Base-by-base conservation (phyloP, 2,329 filamentous ascomycete species). In the Aaosphaeria pasadenensis region DNA sequence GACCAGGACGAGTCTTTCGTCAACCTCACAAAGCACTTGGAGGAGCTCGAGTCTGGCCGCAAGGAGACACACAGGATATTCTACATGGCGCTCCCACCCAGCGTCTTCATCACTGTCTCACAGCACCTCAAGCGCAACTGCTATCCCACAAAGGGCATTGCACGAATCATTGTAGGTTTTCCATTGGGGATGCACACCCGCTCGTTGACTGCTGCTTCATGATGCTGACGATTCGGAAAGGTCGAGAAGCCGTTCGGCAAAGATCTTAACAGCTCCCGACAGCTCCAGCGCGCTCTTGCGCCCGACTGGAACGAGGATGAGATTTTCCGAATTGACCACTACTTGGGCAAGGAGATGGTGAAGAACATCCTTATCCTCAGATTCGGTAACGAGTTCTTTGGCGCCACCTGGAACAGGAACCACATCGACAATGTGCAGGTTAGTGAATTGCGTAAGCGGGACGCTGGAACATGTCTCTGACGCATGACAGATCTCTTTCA, bases 221-320 rank as follows among this genome's bases (percentile, higher is more conserved):
- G 17, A 24, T 24, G 17, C 17, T 24, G 17, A 24, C 17, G 17
- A 9, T n/a, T 36, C 33, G 33, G 11, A 46, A 30, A 94, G 90
- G 90, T 99, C 58, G 94, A 99, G 85, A 99, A 99, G 79, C 94
- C 95, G 29, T 99, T 99, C 68, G 94, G 95, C 62, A 97, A 97
- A 78, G 94, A 99, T 71, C 83, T 99, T 53, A 85, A 82, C 48
- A 96, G 91, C 77, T 97, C 94, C 46, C 86, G 94, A 51, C 90
- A 96, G 74, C 83, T 99, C 52, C 92, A 97, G 71, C 91, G 89
- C 73, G 95, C 94, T 6, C 84, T 99, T 55, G 89, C 92, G 69
- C 94, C 94, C 39, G 91, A 99, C 77, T 99, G 94, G 95, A 94
- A 89, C 68, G 95, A 99, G 75, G 92, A 97, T 46, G 94, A 99